Evolutionary conservation across 2,329 filamentous ascomycete genomes (phyloP).

Genomic region (Tolypocladium tundrense): DNA sequence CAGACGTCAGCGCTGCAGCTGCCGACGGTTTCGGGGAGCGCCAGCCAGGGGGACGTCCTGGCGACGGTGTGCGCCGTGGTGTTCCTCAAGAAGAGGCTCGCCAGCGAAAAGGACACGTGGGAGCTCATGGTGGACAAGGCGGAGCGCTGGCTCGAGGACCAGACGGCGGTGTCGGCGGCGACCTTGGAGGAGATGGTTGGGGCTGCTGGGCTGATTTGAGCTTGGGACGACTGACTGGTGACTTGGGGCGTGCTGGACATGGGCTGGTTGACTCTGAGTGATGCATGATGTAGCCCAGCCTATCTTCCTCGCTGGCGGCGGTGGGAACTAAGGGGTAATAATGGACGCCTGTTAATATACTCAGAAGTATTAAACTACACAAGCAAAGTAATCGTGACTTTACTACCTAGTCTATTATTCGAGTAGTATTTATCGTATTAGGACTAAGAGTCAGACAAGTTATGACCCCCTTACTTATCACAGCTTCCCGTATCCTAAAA

Average conservation of each 20-base stretch:
- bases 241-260: not conserved
- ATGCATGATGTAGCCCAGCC: not conserved
- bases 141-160: constrained; percentile 32
- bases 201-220: not conserved
- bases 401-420: no score
- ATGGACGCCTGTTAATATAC: no score
- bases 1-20: constrained; percentile 1
- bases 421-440: no score
- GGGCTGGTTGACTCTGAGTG: not conserved
- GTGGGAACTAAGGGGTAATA: no score
- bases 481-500: no score
- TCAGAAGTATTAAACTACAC: no score
- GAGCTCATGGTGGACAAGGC: constrained; percentile 55
- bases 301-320: no score
- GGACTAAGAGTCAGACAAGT: no score
- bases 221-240: not conserved
- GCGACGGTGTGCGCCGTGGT: constrained; percentile 19
- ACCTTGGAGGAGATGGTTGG: constrained; percentile 9
- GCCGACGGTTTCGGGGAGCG: not conserved
- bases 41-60: constrained; percentile 7
- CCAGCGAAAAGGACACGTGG: constrained; percentile 44
- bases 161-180: constrained; percentile 5
- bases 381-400: no score
- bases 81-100: constrained; percentile 33
- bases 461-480: no score